phyloP scores from a whole-genome alignment of 805 yeast species.

The Saccharomyces mikatae region DNA sequence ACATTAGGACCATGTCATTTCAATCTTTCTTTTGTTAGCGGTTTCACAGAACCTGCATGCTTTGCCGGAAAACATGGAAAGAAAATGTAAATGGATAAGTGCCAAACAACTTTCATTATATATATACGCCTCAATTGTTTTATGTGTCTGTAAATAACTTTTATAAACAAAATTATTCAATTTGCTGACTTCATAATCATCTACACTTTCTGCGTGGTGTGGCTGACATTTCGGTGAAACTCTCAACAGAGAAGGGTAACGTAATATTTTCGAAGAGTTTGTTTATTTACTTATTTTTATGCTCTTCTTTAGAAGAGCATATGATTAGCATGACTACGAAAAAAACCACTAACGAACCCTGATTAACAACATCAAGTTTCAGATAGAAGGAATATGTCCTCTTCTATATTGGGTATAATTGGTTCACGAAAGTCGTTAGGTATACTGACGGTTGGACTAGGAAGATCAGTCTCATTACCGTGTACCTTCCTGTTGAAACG shows the following conservation, averaged over 20 bases:
- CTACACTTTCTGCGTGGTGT: not conserved
- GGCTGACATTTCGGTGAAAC: not conserved
- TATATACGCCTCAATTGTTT: not conserved
- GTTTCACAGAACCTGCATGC: not conserved
- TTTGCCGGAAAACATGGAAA: not conserved
- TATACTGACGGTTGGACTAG: not conserved
- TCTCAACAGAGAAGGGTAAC: not conserved
- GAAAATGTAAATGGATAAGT: not conserved
- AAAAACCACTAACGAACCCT: slow-evolving; percentile 2
- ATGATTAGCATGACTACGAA: slow-evolving; percentile 2
- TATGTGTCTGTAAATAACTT: not conserved
- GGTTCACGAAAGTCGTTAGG: not conserved
- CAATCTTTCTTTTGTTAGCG: not conserved
- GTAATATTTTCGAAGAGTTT: not conserved
- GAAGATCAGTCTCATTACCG: not conserved
- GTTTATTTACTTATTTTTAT: not conserved
- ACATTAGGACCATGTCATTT: not conserved
- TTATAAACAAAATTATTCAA: not conserved
- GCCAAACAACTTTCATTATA: not conserved
- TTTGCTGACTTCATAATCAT: not conserved
- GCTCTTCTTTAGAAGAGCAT: not conserved
- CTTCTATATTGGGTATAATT: not conserved
- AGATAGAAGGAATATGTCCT: slow-evolving; percentile 4
- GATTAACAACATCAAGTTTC: slow-evolving; percentile 3
- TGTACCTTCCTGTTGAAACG: not conserved